Conservation (phyloP, 2,329 filamentous ascomycete genomes). For the Pseudogymnoascus pannorum region DNA sequence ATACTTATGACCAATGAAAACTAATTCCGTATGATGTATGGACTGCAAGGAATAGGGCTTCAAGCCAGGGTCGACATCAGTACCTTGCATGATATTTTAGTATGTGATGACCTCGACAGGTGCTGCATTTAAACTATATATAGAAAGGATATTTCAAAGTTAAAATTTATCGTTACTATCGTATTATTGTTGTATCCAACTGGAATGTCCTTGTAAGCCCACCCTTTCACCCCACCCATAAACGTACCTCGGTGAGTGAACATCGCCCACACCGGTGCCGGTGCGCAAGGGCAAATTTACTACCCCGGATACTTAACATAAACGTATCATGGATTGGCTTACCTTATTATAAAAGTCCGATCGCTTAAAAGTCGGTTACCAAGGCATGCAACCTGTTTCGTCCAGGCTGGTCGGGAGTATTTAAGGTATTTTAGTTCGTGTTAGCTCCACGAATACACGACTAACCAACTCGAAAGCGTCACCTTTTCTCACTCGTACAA, state of each 20-base stretch:
- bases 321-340: background rate
- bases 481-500: slow-evolving; percentile 8
- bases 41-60: background rate
- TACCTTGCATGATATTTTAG: background rate
- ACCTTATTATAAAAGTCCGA: slow-evolving; percentile 3
- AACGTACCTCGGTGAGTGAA: background rate
- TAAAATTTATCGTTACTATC: too few species aligned
- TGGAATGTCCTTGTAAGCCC: background rate
- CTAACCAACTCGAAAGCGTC: slow-evolving; percentile 3
- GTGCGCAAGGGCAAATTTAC: background rate
- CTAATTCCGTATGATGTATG: background rate
- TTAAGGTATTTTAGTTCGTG: slow-evolving; percentile 6
- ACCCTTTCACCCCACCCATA: background rate
- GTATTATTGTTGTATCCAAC: background rate
- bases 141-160: background rate
- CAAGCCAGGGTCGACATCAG: background rate
- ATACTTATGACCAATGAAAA: slow-evolving; percentile 1
- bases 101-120: background rate
- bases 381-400: slow-evolving; percentile 1
- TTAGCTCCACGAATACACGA: background rate
- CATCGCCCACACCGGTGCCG: background rate
- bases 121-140: background rate
- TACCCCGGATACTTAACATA: background rate
- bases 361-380: background rate
- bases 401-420: slow-evolving; percentile 3